These are phyloP conservation scores for Calocera viscosa DNA, from an alignment of 768 basidiomycete genomes.

Conservation along the genomic window DNA sequence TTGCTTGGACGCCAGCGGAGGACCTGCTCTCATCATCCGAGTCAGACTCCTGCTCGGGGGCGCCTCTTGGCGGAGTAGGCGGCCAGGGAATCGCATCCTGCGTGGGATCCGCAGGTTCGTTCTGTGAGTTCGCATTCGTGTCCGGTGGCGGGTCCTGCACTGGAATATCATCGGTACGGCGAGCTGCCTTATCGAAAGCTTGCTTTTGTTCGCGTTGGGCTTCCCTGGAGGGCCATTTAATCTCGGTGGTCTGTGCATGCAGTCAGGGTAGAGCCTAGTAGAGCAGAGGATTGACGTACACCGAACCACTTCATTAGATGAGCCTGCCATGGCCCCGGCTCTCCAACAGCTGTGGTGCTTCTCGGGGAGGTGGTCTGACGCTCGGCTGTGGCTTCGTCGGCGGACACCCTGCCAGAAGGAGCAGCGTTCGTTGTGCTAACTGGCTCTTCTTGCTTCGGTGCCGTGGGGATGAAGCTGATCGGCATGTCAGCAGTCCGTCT, in stretches of 20 bases:
- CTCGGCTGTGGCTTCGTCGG: neutral
- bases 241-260: neutral
- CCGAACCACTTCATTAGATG: neutral
- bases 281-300: neutral
- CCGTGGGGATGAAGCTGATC: neutral
- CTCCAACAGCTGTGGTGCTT: neutral
- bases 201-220: neutral
- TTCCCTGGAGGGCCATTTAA: neutral
- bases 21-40: neutral
- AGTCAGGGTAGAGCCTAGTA: neutral
- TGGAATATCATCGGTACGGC: neutral
- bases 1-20: neutral
- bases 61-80: neutral
- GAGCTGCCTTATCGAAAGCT: neutral
- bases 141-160: neutral
- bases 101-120: neutral
- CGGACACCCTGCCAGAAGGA: neutral
- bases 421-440: neutral
- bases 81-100: neutral
- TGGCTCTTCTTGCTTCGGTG: neutral
- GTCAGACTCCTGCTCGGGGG: neutral
- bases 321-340: neutral
- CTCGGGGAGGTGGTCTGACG: neutral
- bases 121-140: neutral
- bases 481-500: neutral